Conservation (phyloP, 148 eudicot genomes). For the Rhododendron griersonianum region DNA sequence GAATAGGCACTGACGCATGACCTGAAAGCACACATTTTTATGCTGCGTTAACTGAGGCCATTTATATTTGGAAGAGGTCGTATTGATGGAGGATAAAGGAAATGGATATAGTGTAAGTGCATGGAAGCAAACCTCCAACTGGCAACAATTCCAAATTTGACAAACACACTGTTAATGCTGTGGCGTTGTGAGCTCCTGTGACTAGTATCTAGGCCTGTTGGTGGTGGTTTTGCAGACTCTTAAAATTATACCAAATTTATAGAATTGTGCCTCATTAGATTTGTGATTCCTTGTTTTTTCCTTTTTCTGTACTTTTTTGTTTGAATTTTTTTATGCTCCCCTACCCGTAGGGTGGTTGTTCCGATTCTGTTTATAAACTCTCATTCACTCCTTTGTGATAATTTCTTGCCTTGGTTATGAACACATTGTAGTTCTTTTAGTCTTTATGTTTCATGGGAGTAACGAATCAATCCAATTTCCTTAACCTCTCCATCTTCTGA, state of each 20-base stretch:
- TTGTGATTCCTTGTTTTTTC: not conserved
- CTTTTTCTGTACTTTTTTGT: not conserved
- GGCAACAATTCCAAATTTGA: not conserved
- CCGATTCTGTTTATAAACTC: not conserved
- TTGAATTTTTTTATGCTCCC: not conserved
- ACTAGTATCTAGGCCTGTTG: not conserved
- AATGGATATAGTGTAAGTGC: not conserved
- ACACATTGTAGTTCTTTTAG: not conserved
- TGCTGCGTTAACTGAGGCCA: not conserved
- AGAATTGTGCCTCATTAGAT: not conserved
- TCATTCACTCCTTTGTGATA: not conserved
- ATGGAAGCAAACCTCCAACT: not conserved
- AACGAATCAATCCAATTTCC: not conserved
- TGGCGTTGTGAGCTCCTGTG: not conserved
- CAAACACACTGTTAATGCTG: not conserved
- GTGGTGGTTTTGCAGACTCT: not conserved
- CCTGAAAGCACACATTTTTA: not conserved
- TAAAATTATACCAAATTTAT: not conserved
- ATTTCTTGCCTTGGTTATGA: not conserved
- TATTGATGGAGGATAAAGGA: not conserved
- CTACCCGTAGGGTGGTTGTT: not conserved
- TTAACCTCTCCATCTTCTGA: not conserved
- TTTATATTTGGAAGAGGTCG: not conserved
- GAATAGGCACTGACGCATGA: not conserved
- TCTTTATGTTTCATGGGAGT: not conserved